Conservation (phyloP, 352 stramenopile species). For the Pythium biforme region DNA sequence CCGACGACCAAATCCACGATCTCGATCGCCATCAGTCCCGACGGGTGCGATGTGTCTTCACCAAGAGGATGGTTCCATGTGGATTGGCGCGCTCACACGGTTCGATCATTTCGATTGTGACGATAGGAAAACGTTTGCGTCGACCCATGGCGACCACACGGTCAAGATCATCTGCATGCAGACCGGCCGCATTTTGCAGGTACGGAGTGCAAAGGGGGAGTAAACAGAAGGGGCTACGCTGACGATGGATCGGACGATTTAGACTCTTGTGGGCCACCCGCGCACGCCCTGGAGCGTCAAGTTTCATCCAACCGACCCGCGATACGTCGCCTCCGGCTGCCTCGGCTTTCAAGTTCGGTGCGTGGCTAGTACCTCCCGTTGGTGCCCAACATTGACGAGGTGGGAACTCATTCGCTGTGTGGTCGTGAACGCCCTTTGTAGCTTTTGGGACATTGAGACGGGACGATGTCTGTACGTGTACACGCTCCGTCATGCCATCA, state of each 20-base stretch:
- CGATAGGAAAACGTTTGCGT: constrained; percentile 91
- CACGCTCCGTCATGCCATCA: constrained; percentile 93
- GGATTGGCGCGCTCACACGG: too few relatives aligned
- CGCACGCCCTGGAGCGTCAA: constrained; percentile 97
- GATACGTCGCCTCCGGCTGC: constrained; percentile 96
- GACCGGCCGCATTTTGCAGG: constrained; percentile 83
- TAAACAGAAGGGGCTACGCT: not conserved
- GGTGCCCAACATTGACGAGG: too few relatives aligned
- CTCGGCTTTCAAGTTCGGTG: constrained; percentile 94
- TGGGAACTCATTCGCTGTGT: too few relatives aligned
- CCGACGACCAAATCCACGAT: constrained; percentile 88
- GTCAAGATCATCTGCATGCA: constrained; percentile 97
- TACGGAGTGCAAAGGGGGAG: constrained; percentile 16
- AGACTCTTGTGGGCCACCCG: constrained; percentile 84
- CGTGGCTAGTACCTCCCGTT: too few relatives aligned
- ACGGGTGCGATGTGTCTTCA: constrained; percentile 61
- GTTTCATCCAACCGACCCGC: constrained; percentile 94
- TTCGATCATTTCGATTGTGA: not conserved
- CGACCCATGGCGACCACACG: constrained; percentile 97
- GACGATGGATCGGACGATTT: not conserved
- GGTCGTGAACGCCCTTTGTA: too few relatives aligned
- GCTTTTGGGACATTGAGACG: constrained; percentile 88
- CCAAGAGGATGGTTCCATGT: too few relatives aligned
- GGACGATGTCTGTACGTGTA: constrained; percentile 93
- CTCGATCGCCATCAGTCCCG: constrained; percentile 84